Conservation (phyloP, 208 protist genomes). For the Leishmania major region DNA sequence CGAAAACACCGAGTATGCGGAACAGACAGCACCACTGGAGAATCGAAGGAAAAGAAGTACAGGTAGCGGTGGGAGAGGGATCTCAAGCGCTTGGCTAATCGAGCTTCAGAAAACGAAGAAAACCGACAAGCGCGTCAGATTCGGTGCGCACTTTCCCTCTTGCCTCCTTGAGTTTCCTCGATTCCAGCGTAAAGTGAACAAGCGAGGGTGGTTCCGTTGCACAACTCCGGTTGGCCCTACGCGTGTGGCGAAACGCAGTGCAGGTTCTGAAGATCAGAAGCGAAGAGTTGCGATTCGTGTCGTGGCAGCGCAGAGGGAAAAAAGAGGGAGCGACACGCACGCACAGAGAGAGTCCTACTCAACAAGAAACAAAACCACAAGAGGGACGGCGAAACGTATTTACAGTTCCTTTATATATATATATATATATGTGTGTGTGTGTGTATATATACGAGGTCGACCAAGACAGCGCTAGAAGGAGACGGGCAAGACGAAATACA, state of each 20-base stretch:
- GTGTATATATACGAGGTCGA: background rate
- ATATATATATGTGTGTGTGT: background rate
- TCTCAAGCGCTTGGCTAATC: background rate
- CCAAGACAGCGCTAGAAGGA: background rate
- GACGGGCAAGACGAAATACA: background rate
- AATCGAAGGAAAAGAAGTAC: background rate
- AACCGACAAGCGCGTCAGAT: background rate
- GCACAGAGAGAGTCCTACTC: background rate
- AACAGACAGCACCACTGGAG: background rate
- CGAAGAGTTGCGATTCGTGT: background rate
- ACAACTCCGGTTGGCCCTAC: no score
- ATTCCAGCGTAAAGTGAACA: background rate
- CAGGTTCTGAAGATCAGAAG: background rate
- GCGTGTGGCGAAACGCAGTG: background rate
- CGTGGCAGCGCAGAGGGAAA: background rate
- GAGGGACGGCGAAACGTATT: background rate
- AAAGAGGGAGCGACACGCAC: background rate
- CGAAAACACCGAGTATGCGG: background rate
- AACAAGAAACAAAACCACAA: background rate
- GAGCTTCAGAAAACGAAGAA: background rate
- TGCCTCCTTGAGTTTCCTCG: background rate
- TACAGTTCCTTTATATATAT: background rate
- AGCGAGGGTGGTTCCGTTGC: background rate
- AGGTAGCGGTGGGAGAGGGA: background rate
- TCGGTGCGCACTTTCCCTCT: background rate